Evolutionary conservation across 2,329 filamentous ascomycete species (phyloP).

Genomic region (Trichoderma sp.): DNA sequence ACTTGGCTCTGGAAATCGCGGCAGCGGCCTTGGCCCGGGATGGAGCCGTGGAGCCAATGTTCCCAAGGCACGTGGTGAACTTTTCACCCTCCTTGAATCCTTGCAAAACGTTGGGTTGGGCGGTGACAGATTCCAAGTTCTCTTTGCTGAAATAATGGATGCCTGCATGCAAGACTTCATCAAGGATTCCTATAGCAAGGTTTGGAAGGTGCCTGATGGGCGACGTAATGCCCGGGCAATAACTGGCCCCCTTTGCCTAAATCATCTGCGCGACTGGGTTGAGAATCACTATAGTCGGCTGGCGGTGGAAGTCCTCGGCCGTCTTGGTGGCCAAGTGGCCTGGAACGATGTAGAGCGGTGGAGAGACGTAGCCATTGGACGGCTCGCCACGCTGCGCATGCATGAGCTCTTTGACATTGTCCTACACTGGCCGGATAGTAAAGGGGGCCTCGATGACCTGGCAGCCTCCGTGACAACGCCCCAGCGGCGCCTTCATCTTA

Average conservation of each 20-base stretch:
- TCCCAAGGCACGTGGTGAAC: constrained; percentile 49
- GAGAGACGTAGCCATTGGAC: constrained; percentile 68
- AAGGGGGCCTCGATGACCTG: constrained; percentile 73
- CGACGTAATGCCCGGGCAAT: constrained; percentile 25
- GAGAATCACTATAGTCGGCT: constrained; percentile 66
- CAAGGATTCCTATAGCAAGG: constrained; percentile 60
- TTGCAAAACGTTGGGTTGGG: constrained; percentile 67
- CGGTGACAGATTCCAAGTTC: constrained; percentile 67
- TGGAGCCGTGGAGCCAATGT: constrained; percentile 31
- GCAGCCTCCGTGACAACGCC: constrained; percentile 69
- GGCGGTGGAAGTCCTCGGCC: constrained; percentile 61
- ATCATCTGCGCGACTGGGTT: constrained; percentile 66
- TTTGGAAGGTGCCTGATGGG: constrained; percentile 51
- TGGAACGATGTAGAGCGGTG: constrained; percentile 65
- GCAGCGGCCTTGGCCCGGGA: constrained; percentile 26
- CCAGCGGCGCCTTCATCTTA: constrained; percentile 68
- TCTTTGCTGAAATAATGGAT: constrained; percentile 73
- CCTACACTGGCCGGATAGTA: constrained; percentile 70
- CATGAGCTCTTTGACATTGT: constrained; percentile 78
- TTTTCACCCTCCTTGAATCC: constrained; percentile 59
- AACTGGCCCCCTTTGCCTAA: constrained; percentile 55
- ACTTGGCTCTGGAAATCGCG: constrained; percentile 39
- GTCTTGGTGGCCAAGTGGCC: constrained; percentile 48
- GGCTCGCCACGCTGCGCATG: constrained; percentile 69
- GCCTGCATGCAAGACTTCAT: constrained; percentile 65